Base-by-base conservation (phyloP, 116 monocot species). In the Thalassia testudinum region DNA sequence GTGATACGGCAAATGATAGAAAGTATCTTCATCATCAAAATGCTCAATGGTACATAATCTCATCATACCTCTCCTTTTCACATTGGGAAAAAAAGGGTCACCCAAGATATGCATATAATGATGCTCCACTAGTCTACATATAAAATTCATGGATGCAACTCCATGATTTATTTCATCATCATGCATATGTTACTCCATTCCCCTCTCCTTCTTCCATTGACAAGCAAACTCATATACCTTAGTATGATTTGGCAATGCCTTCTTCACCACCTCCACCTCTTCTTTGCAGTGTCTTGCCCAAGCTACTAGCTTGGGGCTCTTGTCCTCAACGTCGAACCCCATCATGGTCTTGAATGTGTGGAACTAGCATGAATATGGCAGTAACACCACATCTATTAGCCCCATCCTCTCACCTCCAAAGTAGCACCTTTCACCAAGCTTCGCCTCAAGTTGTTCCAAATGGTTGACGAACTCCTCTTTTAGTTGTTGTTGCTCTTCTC, bases 401-500 rank as follows among this genome's bases (percentile, higher is more conserved):
- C 49, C 60, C 27, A 60, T 29, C 6, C 5, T 12, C 28, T 60
- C 60, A 0, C 60, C 60, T 0, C 60, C 49, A 13, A 60, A 60
- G 47, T 29, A 60, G 1, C 24, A 18, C 49, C 47, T 60, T 45
- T 60, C 29, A 2, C 30, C 49, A 11, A 60, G 49, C 60, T 60
- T 48, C 3, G 3, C 26, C n/a, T 60, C 60, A 17, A 60, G 19
- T 27, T 43, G 44, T 27, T 61, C 56, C 44, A 69, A 12, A 34
- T 25, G 43, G 16, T 52, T 60, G 2, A 69, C 37, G 43, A 65
- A 56, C 44, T 75, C 64, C 43, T 52, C 49, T 64, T 52, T 54
- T 8, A 50, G 66, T 53, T 59, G 49, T 49, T 38, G 48, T 30
- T 59, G 48, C 7, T 7, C 58, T 47, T 67, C 67, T 3, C 76